phyloP scores from a whole-genome alignment of 495 filamentous ascomycete species.

The Massariosphaeria phaeospora region DNA sequence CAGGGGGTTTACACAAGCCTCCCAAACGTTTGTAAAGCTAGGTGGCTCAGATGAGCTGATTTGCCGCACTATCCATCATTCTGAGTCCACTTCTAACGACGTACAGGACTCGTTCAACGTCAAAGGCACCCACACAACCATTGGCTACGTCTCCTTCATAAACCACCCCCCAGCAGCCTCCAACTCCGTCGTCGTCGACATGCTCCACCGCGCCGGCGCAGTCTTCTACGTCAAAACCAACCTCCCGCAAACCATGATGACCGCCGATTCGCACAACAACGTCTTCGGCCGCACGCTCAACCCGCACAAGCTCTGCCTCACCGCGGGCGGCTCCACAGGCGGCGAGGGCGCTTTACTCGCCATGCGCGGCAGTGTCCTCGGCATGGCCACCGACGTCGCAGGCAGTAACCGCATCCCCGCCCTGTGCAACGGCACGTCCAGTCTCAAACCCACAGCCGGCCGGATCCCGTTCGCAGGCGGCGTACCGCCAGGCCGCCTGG shows the following conservation, averaged over 20 bases:
- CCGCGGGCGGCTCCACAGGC: constrained; percentile 31
- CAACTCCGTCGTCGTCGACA: constrained; percentile 49
- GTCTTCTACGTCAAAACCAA: constrained; percentile 66
- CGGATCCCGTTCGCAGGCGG: constrained; percentile 37
- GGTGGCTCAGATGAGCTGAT: constrained; percentile 51
- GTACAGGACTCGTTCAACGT: constrained; percentile 66
- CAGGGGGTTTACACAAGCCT: too few species aligned
- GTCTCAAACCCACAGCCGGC: constrained; percentile 33
- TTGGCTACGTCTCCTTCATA: constrained; percentile 55
- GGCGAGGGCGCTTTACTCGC: constrained; percentile 32
- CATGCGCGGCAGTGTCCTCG: constrained; percentile 28
- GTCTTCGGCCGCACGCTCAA: constrained; percentile 35
- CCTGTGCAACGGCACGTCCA: constrained; percentile 34
- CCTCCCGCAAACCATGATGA: constrained; percentile 45
- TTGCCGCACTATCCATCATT: constrained; percentile 62
- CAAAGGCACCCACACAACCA: constrained; percentile 52
- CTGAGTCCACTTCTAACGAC: constrained; percentile 32
- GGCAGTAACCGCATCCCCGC: constrained; percentile 38
- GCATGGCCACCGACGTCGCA: constrained; percentile 31
- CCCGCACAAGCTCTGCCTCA: constrained; percentile 28
- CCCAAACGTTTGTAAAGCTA: constrained; percentile 46
- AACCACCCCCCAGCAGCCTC: constrained; percentile 46
- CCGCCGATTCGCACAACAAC: constrained; percentile 34
- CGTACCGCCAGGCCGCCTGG: constrained; percentile 29
- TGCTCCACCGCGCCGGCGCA: constrained; percentile 46